Conservation (phyloP, 768 basidiomycete genomes). For the Boletus pseudo-olivaceus region DNA sequence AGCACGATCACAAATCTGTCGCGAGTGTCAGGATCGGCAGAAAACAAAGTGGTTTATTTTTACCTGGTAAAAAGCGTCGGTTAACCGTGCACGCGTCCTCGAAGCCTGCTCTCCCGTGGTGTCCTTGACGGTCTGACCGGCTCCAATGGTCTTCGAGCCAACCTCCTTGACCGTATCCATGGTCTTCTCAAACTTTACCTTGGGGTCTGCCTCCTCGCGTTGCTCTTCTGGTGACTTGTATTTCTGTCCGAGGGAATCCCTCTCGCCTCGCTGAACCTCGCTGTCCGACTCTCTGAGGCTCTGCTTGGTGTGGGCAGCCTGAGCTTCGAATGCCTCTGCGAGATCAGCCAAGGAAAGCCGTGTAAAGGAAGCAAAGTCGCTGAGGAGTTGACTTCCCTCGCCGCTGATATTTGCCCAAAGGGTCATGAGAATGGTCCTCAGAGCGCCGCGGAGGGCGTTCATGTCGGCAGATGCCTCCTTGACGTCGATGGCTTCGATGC, state of each 20-base stretch:
- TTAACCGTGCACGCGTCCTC: slow-evolving; percentile 41
- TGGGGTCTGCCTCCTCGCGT: slow-evolving; percentile 44
- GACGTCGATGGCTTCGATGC: slow-evolving; percentile 35
- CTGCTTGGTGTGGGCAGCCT: slow-evolving; percentile 51
- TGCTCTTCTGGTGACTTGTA: slow-evolving; percentile 41
- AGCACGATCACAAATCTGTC: slow-evolving; percentile 61
- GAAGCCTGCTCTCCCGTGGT: slow-evolving; percentile 44
- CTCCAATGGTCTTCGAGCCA: slow-evolving; percentile 56
- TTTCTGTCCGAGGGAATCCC: slow-evolving; percentile 54
- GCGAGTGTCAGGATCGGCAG: background rate
- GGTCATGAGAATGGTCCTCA: slow-evolving; percentile 49
- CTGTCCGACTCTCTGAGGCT: slow-evolving; percentile 52
- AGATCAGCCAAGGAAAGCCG: slow-evolving; percentile 65
- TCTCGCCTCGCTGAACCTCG: slow-evolving; percentile 57
- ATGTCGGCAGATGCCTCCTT: slow-evolving; percentile 51
- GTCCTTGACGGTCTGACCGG: slow-evolving; percentile 41
- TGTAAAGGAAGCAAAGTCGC: slow-evolving; percentile 62
- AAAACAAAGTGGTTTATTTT: slow-evolving; percentile 1
- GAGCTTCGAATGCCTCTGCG: slow-evolving; percentile 53
- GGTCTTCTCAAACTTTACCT: slow-evolving; percentile 58
- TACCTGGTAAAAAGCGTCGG: slow-evolving; percentile 54
- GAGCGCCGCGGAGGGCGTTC: slow-evolving; percentile 44
- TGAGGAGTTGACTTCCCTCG: slow-evolving; percentile 52
- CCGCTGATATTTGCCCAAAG: slow-evolving; percentile 51
- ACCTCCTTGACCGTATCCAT: slow-evolving; percentile 62